Base-by-base conservation (phyloP, 73 alveolate genomes). In the Strombidium stylifer region DNA sequence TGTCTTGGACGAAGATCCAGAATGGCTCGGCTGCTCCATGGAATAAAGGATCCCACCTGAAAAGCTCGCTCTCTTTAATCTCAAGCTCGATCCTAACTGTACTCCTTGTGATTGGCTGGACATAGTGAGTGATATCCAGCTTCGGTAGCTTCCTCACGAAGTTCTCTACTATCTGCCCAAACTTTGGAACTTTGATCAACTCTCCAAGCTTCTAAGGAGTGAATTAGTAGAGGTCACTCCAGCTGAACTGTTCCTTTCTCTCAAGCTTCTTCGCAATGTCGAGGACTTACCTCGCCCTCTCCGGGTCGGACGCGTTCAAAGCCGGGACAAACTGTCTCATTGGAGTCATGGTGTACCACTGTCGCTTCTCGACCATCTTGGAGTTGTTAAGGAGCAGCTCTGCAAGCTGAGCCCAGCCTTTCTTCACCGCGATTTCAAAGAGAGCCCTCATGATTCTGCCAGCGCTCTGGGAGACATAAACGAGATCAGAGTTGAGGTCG, bases 331-430 rank as follows among this genome's bases (percentile, higher is more conserved):
- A 97, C 78, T 97, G 96, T 48, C 99, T 88, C 73, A 97, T 73
- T 11, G 99, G 99, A 6, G 99, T 92, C 99, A 94, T 96, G n/a
- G 97, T 82, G 53, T 93, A 87, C 99, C 99, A 97, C 96, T 94
- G 90, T 69, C 99, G 73, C 81, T 91, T 96, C 73, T 94, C 98
- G 24, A 96, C 93, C 99, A 94, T 97, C 85, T 96, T 96, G 68
- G 93, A 89, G 64, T 73, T 36, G 62, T 87, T 87, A 0, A 88
- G 79, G 50, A 87, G 71, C 18, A 75, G 53, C 73, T 77, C 82
- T 20, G 97, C 77, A 31, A 91, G 81, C 40, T 87, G 74, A 26
- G 98, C 95, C 99, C 99, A 96, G 16, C 96, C 96, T 76, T 93
- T 94, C 50, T 90, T 91, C 42, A 91, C 50, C 69, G 97, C 68